phyloP scores from a whole-genome alignment of 371 early-diverging fungal genomes.

The Mucor mucedo region DNA sequence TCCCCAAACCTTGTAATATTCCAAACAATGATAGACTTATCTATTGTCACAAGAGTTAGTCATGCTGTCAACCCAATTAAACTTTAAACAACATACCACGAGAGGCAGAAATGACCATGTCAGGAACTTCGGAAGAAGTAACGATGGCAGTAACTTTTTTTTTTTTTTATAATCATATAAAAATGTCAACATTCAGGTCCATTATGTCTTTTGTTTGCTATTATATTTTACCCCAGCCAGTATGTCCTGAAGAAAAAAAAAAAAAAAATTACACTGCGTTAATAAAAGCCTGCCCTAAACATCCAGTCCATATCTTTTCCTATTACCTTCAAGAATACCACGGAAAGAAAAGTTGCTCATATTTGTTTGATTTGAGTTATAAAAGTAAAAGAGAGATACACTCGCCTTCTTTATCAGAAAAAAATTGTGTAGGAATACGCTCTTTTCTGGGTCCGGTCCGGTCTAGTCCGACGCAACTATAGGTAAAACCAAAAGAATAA shows the following conservation, averaged over 20 bases:
- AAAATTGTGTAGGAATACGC: no score
- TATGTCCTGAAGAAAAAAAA: conserved; percentile 19
- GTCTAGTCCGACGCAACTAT: no score
- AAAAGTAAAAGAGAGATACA: not conserved
- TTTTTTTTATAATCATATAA: not conserved
- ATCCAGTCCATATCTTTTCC: not conserved
- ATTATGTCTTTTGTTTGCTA: not conserved
- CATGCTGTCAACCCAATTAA: not conserved
- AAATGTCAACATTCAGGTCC: not conserved
- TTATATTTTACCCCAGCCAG: conserved; percentile 27
- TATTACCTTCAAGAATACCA: conserved; percentile 18
- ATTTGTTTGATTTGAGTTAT: not conserved
- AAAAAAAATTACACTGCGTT: not conserved
- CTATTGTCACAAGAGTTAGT: conserved; percentile 34
- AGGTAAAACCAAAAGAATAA: no score
- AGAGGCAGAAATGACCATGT: conserved; percentile 89
- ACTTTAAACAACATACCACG: conserved; percentile 63
- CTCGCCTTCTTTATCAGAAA: no score
- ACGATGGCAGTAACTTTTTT: conserved; percentile 85
- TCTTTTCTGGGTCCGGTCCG: no score
- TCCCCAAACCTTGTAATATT: conserved; percentile 64
- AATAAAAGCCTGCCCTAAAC: not conserved
- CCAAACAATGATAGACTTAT: conserved; percentile 94
- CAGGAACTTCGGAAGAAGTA: conserved; percentile 88
- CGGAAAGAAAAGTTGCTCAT: conserved; percentile 19